Conservation (phyloP, 345 rosid species). For the Lenwebbia sp. region DNA sequence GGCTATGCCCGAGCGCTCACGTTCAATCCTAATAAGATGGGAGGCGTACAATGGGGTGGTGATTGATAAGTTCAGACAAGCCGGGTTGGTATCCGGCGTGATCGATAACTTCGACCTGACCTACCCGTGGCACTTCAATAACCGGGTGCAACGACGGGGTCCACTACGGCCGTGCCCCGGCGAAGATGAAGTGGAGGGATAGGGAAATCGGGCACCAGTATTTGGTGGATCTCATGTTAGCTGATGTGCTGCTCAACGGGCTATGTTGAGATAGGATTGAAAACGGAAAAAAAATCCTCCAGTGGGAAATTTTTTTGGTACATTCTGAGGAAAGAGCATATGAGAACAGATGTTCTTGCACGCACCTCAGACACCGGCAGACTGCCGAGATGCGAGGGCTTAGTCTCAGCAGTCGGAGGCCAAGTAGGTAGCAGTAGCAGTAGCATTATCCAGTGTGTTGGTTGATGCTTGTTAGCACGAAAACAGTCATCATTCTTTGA, state of each 20-base stretch:
- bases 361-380: not conserved
- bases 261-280: conserved; percentile 23
- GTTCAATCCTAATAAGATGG: conserved; percentile 87
- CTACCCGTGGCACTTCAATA: conserved; percentile 90
- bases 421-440: not conserved
- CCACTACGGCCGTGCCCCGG: conserved; percentile 86
- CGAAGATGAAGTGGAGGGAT: conserved; percentile 77
- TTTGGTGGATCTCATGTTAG: conserved; percentile 89
- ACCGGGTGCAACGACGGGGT: conserved; percentile 87
- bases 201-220: conserved; percentile 95
- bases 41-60: conserved; percentile 69
- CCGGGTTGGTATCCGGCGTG: conserved; percentile 51
- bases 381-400: not conserved
- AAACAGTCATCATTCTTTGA: not conserved
- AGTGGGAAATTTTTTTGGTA: not conserved
- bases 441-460: not conserved
- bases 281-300: not conserved
- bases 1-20: conserved; percentile 68
- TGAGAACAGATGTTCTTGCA: not conserved
- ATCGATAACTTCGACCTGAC: conserved; percentile 89
- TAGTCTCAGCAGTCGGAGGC: not conserved
- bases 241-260: conserved; percentile 66
- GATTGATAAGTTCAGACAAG: conserved; percentile 57
- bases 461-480: not conserved
- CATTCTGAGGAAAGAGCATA: not conserved